A percentile compares a stretch with the other conserved stretches of the same genome.
phyloP scores from a whole-genome alignment of 192 early-diverging fungal species.

The Coemansia sp. region DNA sequence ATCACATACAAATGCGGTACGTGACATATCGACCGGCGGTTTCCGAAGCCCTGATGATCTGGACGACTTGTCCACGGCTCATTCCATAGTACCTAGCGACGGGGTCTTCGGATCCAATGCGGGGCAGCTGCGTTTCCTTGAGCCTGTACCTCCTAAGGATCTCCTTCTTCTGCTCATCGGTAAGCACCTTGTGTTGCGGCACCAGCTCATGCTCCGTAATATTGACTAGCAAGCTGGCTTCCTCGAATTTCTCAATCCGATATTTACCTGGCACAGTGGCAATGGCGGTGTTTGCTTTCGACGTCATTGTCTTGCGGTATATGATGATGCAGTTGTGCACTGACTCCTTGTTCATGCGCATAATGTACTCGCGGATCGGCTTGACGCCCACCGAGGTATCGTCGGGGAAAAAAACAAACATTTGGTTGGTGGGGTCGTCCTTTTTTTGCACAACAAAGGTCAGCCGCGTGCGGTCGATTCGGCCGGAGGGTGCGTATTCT shows the following conservation, averaged over 20 bases:
- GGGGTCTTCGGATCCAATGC: slow-evolving; percentile 86
- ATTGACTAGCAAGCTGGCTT: slow-evolving; percentile 93
- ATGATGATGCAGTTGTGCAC: slow-evolving; percentile 86
- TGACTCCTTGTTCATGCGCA: slow-evolving; percentile 80
- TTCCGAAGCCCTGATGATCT: slow-evolving; percentile 93
- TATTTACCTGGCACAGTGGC: slow-evolving; percentile 50
- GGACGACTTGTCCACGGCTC: slow-evolving; percentile 84
- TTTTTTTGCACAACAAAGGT: slow-evolving; percentile 85
- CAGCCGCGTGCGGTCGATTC: slow-evolving; percentile 77
- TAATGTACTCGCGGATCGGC: slow-evolving; percentile 79
- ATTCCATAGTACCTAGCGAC: slow-evolving; percentile 97
- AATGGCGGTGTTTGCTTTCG: slow-evolving; percentile 64
- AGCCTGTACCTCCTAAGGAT: slow-evolving; percentile 90
- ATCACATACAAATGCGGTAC: slow-evolving; percentile 92
- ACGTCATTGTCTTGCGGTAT: slow-evolving; percentile 81
- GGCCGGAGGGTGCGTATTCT: slow-evolving; percentile 68
- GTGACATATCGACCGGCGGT: slow-evolving; percentile 98
- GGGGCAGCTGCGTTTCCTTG: slow-evolving; percentile 93
- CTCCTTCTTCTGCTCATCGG: slow-evolving; percentile 85
- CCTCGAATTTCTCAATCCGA: slow-evolving; percentile 83
- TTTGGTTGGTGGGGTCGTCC: slow-evolving; percentile 78
- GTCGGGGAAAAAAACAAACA: slow-evolving; percentile 92
- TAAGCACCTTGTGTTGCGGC: slow-evolving; percentile 89
- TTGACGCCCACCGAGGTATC: slow-evolving; percentile 88
- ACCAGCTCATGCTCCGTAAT: slow-evolving; percentile 96